Conservation (phyloP, 2,329 filamentous ascomycete genomes). For the Aureobasidium sp. region DNA sequence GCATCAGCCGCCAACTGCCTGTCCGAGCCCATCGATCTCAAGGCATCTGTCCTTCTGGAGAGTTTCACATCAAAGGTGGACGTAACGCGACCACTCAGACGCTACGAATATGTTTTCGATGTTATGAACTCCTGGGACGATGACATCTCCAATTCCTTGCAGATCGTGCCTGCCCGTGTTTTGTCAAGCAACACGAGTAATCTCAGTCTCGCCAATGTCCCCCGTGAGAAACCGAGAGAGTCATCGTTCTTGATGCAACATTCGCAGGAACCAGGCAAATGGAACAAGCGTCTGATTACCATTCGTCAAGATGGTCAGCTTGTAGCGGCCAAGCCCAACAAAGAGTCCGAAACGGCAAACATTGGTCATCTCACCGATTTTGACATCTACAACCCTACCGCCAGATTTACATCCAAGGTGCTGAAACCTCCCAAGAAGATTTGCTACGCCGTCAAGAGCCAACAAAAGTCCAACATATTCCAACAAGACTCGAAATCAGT, state of each 20-base stretch:
- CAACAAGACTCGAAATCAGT: conserved; percentile 61
- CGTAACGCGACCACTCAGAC: conserved; percentile 71
- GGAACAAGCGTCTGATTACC: conserved; percentile 76
- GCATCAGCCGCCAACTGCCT: conserved; percentile 56
- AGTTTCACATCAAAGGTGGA: conserved; percentile 59
- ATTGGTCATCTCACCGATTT: conserved; percentile 86
- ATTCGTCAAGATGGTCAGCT: conserved; percentile 66
- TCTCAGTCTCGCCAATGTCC: conserved; percentile 57
- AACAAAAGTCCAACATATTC: conserved; percentile 84
- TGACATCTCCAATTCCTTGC: conserved; percentile 66
- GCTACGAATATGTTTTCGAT: conserved; percentile 78
- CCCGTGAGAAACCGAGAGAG: conserved; percentile 54
- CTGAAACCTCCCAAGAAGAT: conserved; percentile 76
- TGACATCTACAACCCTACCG: conserved; percentile 75
- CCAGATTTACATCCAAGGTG: conserved; percentile 56
- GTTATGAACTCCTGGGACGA: conserved; percentile 89
- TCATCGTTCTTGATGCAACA: conserved; percentile 67
- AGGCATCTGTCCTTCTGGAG: conserved; percentile 65
- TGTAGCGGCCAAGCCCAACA: conserved; percentile 59
- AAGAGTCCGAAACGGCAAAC: conserved; percentile 56
- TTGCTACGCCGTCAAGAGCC: conserved; percentile 80
- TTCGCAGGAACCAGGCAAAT: conserved; percentile 73
- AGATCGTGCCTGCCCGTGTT: conserved; percentile 52
- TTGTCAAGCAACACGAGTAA: conserved; percentile 45
- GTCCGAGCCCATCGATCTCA: conserved; percentile 53